Evolutionary conservation across 106 monocot genomes (phyloP), one percentile per base, ranked within the genome.

Genomic region (Triglochin maritima): DNA sequence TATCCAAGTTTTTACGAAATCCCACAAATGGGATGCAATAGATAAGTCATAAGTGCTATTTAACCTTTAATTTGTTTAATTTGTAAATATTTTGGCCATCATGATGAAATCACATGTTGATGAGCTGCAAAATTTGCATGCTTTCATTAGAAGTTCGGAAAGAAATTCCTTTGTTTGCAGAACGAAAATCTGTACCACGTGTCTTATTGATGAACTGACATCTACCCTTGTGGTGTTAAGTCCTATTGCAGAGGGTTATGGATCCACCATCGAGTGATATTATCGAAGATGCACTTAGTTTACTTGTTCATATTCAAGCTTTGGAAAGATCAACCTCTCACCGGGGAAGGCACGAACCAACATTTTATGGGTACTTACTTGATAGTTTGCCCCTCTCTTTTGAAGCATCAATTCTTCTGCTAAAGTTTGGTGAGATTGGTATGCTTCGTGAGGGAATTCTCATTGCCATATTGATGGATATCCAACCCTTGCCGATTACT

Each of bases 351-450:
- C 80, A 79, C 79, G 84, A 82, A n/a, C 80, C 87, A 60, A 92
- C 91, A 69, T 92, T 84, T 63, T 80, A 87, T 77, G 91, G 91
- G 3, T 80, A 76, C 9, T 77, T 92, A 67, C 80, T 92, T 17
- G 87, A 92, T 69, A 73, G 74, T 67, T 58, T 92, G 57, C 87
- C 91, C 46, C 70, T 92, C 47, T 80, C 91, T 17, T 85, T 92
- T 80, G 84, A 92, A 70, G 75, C 87, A 66, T 80, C 91, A n/a
- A 71, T 87, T 13, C 73, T 85, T 46, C 57, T 82, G 42, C 80
- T 92, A 9, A 92, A 79, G 73, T 87, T 92, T 71, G 78, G 85
- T 17, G 87, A 87, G 69, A 74, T 79, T 76, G 87, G 87, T 57
- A 54, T 82, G 11, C 67, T 84, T 58, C 77, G 46, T 29, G 87